Percentiles rank a stretch among this genome's conserved stretches.
Conservation (phyloP, 2,329 filamentous ascomycete genomes). For the Ramichloridium luteum region DNA sequence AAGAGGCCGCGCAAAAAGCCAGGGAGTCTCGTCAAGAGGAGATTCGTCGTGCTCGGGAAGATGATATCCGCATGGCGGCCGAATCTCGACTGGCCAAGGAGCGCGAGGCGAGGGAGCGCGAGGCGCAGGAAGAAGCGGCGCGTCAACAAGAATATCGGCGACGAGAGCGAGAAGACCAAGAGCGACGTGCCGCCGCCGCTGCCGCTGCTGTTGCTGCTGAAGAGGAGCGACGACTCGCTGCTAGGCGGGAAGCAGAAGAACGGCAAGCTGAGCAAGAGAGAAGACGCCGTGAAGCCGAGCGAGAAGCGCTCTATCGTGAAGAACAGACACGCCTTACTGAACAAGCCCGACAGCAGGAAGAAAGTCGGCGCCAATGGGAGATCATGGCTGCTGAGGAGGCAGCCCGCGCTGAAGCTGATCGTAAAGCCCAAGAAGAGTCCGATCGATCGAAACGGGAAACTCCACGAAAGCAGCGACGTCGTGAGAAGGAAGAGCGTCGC, state of each 20-base stretch:
- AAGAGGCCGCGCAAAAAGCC: slow-evolving; percentile 21
- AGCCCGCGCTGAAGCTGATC: not conserved
- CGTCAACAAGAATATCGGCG: slow-evolving; percentile 4
- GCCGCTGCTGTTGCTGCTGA: slow-evolving; percentile 11
- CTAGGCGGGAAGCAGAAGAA: slow-evolving; percentile 13
- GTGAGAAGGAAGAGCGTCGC: no score
- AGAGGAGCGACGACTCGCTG: slow-evolving; percentile 9
- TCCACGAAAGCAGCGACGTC: slow-evolving; percentile 6
- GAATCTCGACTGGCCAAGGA: slow-evolving; percentile 11
- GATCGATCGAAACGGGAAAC: slow-evolving; percentile 9
- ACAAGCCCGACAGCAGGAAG: slow-evolving; percentile 5
- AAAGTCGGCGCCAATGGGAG: slow-evolving; percentile 1
- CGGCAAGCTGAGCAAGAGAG: slow-evolving; percentile 11
- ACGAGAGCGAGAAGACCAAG: slow-evolving; percentile 11
- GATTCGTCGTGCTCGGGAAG: slow-evolving; percentile 15
- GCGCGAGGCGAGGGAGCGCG: slow-evolving; percentile 9
- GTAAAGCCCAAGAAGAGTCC: slow-evolving; percentile 6
- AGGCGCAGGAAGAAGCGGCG: slow-evolving; percentile 10
- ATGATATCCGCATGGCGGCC: slow-evolving; percentile 16
- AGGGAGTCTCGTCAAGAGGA: slow-evolving; percentile 18
- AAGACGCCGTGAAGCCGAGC: slow-evolving; percentile 11
- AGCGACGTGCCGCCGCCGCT: slow-evolving; percentile 9
- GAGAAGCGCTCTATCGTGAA: slow-evolving; percentile 20
- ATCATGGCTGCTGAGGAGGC: slow-evolving; percentile 1
- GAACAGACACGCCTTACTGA: slow-evolving; percentile 14